phyloP scores from a whole-genome alignment of 768 basidiomycete genomes.

The Trametes meyenii region DNA sequence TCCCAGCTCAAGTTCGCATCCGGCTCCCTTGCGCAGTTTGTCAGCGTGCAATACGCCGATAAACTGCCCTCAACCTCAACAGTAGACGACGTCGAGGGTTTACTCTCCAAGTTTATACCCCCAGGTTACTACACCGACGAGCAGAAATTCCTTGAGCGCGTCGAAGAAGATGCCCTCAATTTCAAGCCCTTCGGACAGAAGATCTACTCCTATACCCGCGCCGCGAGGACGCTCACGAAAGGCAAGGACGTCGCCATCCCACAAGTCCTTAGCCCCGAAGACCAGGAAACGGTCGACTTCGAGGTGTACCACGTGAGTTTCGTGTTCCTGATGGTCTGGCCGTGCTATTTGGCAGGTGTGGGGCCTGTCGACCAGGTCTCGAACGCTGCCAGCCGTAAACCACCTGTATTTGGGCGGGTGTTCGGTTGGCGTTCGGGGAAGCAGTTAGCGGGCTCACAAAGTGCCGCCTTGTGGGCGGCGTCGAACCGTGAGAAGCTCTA shows the following conservation, averaged over 20 bases:
- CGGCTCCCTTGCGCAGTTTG: slow-evolving; percentile 78
- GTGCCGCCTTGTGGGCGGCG: too few relatives aligned
- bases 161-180: slow-evolving; percentile 73
- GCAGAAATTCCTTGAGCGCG: slow-evolving; percentile 63
- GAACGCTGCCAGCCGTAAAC: background rate
- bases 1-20: slow-evolving; percentile 82
- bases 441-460: too few relatives aligned
- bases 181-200: slow-evolving; percentile 81
- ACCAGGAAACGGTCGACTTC: slow-evolving; percentile 68
- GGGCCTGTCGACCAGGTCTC: too few relatives aligned
- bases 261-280: slow-evolving; percentile 46
- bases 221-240: slow-evolving; percentile 50
- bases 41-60: slow-evolving; percentile 67
- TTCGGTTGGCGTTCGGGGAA: background rate
- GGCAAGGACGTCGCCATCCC: slow-evolving; percentile 51
- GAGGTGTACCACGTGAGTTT: slow-evolving; percentile 88
- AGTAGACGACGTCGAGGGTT: slow-evolving; percentile 86
- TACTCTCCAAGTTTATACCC: slow-evolving; percentile 76
- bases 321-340: background rate
- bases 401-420: background rate
- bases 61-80: slow-evolving; percentile 67
- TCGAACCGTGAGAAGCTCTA: slow-evolving; percentile 12
- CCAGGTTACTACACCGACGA: slow-evolving; percentile 77
- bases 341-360: too few relatives aligned
- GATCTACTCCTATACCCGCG: slow-evolving; percentile 77